phyloP scores from a whole-genome alignment of 768 basidiomycete species.

The Suillus tomentosus region DNA sequence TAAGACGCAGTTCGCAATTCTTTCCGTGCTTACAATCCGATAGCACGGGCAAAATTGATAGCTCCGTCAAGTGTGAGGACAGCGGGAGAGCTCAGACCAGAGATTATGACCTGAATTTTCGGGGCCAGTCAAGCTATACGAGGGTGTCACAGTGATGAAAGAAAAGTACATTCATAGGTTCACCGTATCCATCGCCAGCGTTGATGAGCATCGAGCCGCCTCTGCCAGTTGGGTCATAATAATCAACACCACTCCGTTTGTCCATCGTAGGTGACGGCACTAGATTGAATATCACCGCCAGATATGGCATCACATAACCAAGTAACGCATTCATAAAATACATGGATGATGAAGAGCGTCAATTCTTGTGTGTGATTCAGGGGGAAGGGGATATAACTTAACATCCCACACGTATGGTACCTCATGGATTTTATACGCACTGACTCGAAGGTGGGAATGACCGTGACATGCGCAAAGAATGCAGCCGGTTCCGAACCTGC shows the following conservation, averaged over 20 bases:
- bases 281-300: not conserved
- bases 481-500: not conserved
- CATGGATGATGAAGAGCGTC: not conserved
- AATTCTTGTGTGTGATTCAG: not conserved
- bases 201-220: slow-evolving; percentile 49
- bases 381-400: not conserved
- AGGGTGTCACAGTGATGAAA: not conserved
- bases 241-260: slow-evolving; percentile 25
- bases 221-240: slow-evolving; percentile 33
- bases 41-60: slow-evolving; percentile 58
- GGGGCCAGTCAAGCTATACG: not conserved
- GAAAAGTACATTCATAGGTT: slow-evolving; percentile 44
- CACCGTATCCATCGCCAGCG: slow-evolving; percentile 40
- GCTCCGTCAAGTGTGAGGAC: slow-evolving; percentile 60
- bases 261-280: not conserved
- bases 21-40: slow-evolving; percentile 55
- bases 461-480: not conserved
- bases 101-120: slow-evolving; percentile 57
- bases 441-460: not conserved
- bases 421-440: not conserved
- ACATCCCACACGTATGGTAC: not conserved
- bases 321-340: not conserved
- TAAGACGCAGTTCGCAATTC: slow-evolving; percentile 8
- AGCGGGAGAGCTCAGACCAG: slow-evolving; percentile 56
- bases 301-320: not conserved